These are phyloP conservation scores for Puccinellia tenuiflora DNA, from an alignment of 176 grass and related monocot species.

Conservation along the genomic window DNA sequence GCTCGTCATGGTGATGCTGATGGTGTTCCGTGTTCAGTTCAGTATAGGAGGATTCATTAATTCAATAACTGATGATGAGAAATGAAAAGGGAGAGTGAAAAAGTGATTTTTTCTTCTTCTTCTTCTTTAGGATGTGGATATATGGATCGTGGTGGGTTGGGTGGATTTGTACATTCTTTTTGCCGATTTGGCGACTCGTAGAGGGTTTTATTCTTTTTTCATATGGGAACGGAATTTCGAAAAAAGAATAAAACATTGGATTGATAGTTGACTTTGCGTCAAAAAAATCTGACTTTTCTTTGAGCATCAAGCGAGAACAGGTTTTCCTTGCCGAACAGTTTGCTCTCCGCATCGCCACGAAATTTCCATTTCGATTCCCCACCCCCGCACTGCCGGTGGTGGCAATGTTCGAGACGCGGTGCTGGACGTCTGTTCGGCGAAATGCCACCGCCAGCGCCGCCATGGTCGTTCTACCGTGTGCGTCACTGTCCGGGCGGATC, in stretches of 20 bases:
- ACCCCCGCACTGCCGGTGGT: neutral
- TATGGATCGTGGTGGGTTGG: neutral
- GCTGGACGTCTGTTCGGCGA: neutral
- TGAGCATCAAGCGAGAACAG: neutral
- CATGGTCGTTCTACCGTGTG: neutral
- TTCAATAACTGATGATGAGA: slow-evolving; percentile 13
- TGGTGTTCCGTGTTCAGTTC: neutral
- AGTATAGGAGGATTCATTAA: neutral
- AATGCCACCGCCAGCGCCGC: neutral
- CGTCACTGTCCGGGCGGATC: neutral
- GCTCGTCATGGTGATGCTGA: neutral
- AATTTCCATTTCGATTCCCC: neutral
- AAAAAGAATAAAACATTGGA: neutral
- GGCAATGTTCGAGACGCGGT: neutral
- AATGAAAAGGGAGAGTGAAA: neutral
- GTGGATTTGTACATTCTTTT: slow-evolving; percentile 29
- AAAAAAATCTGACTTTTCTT: neutral
- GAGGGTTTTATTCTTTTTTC: neutral
- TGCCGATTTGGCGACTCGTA: neutral
- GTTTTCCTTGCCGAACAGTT: neutral
- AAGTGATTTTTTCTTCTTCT: neutral
- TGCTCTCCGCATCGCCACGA: neutral
- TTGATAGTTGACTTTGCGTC: neutral
- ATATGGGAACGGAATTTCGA: neutral
- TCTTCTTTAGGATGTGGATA: neutral